These are phyloP conservation scores for Ustilago crameri DNA, from an alignment of 1,284 basidiomycete genomes.

Conservation along the genomic window DNA sequence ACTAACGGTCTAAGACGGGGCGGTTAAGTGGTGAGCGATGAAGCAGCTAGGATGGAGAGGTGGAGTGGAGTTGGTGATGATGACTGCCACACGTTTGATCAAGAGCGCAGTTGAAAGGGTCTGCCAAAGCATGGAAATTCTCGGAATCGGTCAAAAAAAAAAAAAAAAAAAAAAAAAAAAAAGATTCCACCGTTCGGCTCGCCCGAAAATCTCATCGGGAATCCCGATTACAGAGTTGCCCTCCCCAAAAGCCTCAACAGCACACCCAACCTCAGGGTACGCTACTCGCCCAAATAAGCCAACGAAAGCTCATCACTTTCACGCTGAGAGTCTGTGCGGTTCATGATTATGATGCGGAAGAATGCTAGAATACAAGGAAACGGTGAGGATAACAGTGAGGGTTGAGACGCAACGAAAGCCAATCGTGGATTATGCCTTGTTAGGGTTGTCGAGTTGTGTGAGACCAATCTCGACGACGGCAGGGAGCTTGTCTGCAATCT, in stretches of 20 bases:
- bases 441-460: conserved; percentile 36
- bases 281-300: no score
- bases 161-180: no score
- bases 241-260: neutral
- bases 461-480: conserved; percentile 62
- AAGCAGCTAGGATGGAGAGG: conserved; percentile 4
- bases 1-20: no score
- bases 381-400: neutral
- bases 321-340: no score
- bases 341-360: neutral
- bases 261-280: no score
- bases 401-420: neutral
- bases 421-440: conserved; percentile 23
- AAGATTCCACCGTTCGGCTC: conserved; percentile 17
- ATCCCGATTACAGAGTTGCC: neutral
- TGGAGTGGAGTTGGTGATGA: conserved; percentile 7
- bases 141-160: conserved; percentile 31
- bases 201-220: conserved; percentile 6
- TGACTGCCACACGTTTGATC: conserved; percentile 12
- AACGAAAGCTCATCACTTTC: no score
- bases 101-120: conserved; percentile 27
- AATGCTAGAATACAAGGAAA: conserved; percentile 35
- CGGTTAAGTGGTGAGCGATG: neutral
- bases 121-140: conserved; percentile 34
- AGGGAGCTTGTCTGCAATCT: conserved; percentile 75